phyloP scores from a whole-genome alignment of 1,284 basidiomycete genomes.

The Termitomyces sp. region DNA sequence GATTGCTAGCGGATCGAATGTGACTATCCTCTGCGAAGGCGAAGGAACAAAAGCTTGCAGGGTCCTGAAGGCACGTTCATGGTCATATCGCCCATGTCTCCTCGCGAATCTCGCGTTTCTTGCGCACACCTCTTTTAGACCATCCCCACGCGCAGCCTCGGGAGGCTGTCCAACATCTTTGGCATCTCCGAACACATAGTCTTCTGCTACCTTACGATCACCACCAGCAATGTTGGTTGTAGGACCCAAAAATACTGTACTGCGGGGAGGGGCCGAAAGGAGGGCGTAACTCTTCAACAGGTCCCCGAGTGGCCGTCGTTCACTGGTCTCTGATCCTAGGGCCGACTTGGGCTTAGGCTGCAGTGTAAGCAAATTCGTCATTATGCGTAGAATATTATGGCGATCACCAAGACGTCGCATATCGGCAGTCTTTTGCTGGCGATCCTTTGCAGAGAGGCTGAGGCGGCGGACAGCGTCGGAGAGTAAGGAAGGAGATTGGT shows the following conservation, averaged over 20 bases:
- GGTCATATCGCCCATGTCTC: slow-evolving; percentile 57
- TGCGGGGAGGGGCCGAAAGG: slow-evolving; percentile 40
- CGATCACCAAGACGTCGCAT: slow-evolving; percentile 43
- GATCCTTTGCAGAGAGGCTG: slow-evolving; percentile 54
- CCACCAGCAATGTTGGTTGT: slow-evolving; percentile 51
- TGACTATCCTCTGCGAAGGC: slow-evolving; percentile 17
- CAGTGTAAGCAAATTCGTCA: slow-evolving; percentile 70
- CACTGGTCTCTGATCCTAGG: slow-evolving; percentile 19
- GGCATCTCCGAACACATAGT: slow-evolving; percentile 52
- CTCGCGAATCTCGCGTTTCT: slow-evolving; percentile 59
- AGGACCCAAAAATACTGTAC: slow-evolving; percentile 64
- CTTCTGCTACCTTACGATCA: slow-evolving; percentile 56
- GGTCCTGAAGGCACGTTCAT: slow-evolving; percentile 69
- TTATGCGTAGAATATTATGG: slow-evolving; percentile 59
- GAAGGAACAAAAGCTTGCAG: slow-evolving; percentile 49
- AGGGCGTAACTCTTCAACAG: slow-evolving; percentile 27
- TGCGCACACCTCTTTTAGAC: slow-evolving; percentile 39
- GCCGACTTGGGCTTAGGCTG: slow-evolving; percentile 34
- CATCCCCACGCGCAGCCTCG: neutral
- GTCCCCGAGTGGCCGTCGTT: slow-evolving; percentile 32
- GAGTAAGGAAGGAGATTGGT: slow-evolving; percentile 59
- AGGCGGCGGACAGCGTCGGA: slow-evolving; percentile 65
- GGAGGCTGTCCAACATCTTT: slow-evolving; percentile 11
- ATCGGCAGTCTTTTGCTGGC: slow-evolving; percentile 32
- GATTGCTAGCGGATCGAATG: slow-evolving; percentile 25